Percentiles rank a stretch among this genome's conserved stretches.
Evolutionary conservation across 2,329 filamentous ascomycete genomes (phyloP).

Genomic region (Nannizziopsis arthrosporioides): DNA sequence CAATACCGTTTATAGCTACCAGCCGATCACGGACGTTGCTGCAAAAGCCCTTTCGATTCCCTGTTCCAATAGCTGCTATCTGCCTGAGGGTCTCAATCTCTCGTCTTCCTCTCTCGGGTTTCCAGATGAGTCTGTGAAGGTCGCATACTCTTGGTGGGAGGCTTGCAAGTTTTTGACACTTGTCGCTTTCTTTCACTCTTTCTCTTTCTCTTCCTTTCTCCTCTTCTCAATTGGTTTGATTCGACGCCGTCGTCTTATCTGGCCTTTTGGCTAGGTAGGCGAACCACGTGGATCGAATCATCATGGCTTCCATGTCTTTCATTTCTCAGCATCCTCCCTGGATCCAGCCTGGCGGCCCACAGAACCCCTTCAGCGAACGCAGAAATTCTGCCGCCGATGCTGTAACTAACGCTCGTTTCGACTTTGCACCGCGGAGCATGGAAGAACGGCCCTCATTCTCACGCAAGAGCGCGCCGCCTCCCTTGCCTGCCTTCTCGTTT

Average conservation of each 20-base stretch:
- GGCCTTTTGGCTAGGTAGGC: constrained; percentile 10
- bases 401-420: constrained; percentile 44
- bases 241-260: not conserved
- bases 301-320: constrained; percentile 13
- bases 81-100: not conserved
- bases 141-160: constrained; percentile 2
- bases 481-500: constrained; percentile 31
- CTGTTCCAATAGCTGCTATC: not conserved
- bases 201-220: not conserved
- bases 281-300: constrained; percentile 8
- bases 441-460: not conserved
- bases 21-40: not conserved
- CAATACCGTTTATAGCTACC: not conserved
- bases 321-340: constrained; percentile 3
- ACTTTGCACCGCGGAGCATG: constrained; percentile 2
- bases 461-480: constrained; percentile 16
- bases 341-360: constrained; percentile 45
- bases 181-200: constrained; percentile 1
- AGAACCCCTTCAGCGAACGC: constrained; percentile 27
- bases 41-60: not conserved
- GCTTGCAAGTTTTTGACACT: not conserved
- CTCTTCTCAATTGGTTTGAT: not conserved
- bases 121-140: not conserved
- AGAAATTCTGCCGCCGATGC: constrained; percentile 35
- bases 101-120: not conserved